phyloP scores from a whole-genome alignment of 2,329 filamentous ascomycete species.

The Furcasterigmium sp. region DNA sequence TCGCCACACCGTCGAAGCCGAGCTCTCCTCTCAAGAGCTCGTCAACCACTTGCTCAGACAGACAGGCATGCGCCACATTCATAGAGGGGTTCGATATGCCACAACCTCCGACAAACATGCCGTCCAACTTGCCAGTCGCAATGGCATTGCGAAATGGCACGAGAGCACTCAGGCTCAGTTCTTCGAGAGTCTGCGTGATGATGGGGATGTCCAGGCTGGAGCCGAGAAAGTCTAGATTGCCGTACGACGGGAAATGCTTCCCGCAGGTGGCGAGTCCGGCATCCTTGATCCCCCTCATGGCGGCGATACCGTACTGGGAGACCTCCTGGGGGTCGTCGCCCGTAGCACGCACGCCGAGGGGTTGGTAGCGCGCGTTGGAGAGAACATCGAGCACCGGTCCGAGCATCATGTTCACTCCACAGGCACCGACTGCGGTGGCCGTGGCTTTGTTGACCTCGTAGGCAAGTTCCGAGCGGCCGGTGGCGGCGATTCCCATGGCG shows the following conservation, averaged over 20 bases:
- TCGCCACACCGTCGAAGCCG: conserved; percentile 84
- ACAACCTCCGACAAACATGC: conserved; percentile 94
- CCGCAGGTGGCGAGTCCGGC: conserved; percentile 85
- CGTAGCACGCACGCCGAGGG: conserved; percentile 80
- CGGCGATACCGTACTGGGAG: conserved; percentile 84
- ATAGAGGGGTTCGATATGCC: conserved; percentile 87
- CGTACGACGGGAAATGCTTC: conserved; percentile 95
- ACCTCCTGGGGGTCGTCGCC: conserved; percentile 95
- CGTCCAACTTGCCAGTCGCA: conserved; percentile 72
- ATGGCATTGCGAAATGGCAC: conserved; percentile 92
- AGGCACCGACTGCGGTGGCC: conserved; percentile 84
- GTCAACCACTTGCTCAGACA: conserved; percentile 90
- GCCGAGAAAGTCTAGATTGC: conserved; percentile 88
- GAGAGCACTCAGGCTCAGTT: conserved; percentile 84
- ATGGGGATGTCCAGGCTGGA: conserved; percentile 90
- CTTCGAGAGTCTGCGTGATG: conserved; percentile 90
- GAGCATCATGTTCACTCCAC: conserved; percentile 93
- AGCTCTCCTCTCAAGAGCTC: conserved; percentile 84
- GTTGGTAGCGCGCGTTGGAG: conserved; percentile 88
- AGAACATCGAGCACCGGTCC: conserved; percentile 91
- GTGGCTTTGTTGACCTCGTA: conserved; percentile 91
- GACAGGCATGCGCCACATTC: conserved; percentile 91
- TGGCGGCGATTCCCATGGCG: conserved; percentile 94
- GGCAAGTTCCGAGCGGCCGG: conserved; percentile 76
- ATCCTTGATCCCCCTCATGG: conserved; percentile 88